Conservation (phyloP, 495 filamentous ascomycete species). For the Collariella sp. region DNA sequence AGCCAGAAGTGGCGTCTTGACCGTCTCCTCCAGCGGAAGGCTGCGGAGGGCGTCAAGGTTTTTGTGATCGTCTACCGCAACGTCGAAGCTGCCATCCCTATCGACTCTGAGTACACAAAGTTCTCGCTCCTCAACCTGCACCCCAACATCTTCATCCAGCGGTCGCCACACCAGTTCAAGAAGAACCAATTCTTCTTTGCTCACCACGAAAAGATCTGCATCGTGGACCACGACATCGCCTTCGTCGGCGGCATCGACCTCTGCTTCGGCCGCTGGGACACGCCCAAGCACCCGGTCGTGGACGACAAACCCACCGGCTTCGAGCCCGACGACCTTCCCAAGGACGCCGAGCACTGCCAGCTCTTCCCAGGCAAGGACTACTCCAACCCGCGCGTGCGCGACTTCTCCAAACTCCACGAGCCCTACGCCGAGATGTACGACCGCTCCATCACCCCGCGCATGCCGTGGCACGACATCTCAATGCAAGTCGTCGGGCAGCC, state of each 20-base stretch:
- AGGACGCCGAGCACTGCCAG: conserved; percentile 90
- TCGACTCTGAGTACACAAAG: conserved; percentile 98
- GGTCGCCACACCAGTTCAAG: conserved; percentile 93
- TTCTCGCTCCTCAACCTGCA: conserved; percentile 94
- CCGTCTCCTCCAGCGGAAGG: conserved; percentile 87
- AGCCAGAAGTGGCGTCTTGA: conserved; percentile 98
- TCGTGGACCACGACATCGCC: conserved; percentile 92
- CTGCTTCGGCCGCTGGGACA: conserved; percentile 97
- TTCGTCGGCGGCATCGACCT: conserved; percentile 96
- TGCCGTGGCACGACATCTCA: conserved; percentile 98
- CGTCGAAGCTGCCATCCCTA: conserved; percentile 94
- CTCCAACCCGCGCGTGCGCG: conserved; percentile 88
- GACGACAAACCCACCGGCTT: conserved; percentile 96
- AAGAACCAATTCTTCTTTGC: conserved; percentile 99
- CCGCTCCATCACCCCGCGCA: conserved; percentile 72
- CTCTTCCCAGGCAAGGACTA: conserved; percentile 98
- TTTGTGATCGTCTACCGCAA: conserved; percentile 99
- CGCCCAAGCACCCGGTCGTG: conserved; percentile 77
- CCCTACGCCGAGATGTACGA: conserved; percentile 99
- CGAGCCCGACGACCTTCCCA: conserved; percentile 58
- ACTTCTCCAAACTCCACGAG: conserved; percentile 89
- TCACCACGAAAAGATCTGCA: conserved; percentile 93
- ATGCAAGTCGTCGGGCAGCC: conserved; percentile 99
- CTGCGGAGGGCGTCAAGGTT: conserved; percentile 90
- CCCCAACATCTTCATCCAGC: conserved; percentile 90